These are phyloP conservation scores for Gossypium arboreum DNA, from an alignment of 345 rosid species.

Conservation along the genomic window DNA sequence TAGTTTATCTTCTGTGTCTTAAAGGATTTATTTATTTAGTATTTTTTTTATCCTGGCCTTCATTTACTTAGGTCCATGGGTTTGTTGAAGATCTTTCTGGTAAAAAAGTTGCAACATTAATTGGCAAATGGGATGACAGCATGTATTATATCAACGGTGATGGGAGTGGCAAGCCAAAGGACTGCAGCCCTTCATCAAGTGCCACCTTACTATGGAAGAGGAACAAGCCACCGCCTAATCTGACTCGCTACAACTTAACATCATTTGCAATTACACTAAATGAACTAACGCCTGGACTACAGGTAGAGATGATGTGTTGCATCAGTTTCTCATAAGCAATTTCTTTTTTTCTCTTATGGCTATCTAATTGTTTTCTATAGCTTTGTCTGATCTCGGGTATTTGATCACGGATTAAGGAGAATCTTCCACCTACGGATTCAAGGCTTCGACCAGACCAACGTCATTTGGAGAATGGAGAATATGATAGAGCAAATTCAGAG, in stretches of 20 bases:
- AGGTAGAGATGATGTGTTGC: conserved; percentile 58
- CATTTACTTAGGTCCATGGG: conserved; percentile 67
- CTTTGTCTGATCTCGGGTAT: conserved; percentile 55
- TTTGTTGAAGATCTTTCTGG: conserved; percentile 71
- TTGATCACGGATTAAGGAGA: conserved; percentile 84
- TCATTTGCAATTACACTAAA: conserved; percentile 90
- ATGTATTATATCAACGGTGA: conserved; percentile 59
- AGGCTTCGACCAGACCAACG: conserved; percentile 97
- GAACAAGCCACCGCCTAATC: conserved; percentile 63
- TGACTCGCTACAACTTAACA: conserved; percentile 88
- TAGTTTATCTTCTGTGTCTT: background rate
- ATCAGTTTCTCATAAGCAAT: conserved; percentile 25
- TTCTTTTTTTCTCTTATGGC: conserved; percentile 29
- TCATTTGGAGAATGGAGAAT: conserved; percentile 94
- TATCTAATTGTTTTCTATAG: conserved; percentile 44
- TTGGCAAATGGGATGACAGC: conserved; percentile 97
- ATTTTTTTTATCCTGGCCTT: conserved; percentile 1
- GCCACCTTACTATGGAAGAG: conserved; percentile 79
- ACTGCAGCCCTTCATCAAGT: conserved; percentile 40
- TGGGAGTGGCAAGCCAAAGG: conserved; percentile 54
- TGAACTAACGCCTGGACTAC: conserved; percentile 80
- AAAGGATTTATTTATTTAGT: background rate
- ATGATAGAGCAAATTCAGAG: conserved; percentile 87
- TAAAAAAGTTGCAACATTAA: conserved; percentile 59
- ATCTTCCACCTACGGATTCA: conserved; percentile 95